Base-by-base conservation (phyloP, 1,139 yeast species). In the Geotrichum aggregatum region DNA sequence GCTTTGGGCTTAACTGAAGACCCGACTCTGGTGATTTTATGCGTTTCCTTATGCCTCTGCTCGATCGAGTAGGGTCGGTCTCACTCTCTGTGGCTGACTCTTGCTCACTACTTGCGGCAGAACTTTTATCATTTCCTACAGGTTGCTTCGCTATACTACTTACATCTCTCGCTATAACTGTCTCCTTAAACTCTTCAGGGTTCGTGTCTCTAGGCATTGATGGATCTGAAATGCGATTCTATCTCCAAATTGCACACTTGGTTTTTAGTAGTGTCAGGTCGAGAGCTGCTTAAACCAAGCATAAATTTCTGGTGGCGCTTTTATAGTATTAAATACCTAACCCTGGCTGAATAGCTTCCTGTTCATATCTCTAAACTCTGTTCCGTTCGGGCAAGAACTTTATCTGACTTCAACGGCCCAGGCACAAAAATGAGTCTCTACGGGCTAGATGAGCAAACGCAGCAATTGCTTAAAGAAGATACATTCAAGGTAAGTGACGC, bases 391-490 rank as follows among this genome's bases (percentile, higher is more conserved):
- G n/a, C n/a, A n/a, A 24, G 8, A 24, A 5, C 28, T 5, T 8
- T 24, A 5, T 24, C 8, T 5, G 8, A 24, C 28, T 24, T 8
- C 5, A 24, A 24, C 28, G 28, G 28, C 8, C 8, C 28, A 24
- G 28, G 28, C 28, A 24, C 28, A 24, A 24, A 24, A 11, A 53
- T 53, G 56, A 60, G 67, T 55, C 57, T 79, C 52, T 80, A 78
- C 61, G 81, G 78, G 56, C 66, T 89, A 56, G 96, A 88, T 64
- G 87, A 85, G 38, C 78, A 80, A 56, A 83, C 88, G 59, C 77
- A 83, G 64, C 73, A 76, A 60, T 76, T 87, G 55, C 78, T 91
- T 51, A 79, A 79, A 33, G 71, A 83, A 43, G 91, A 86, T 61
- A 82, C 84, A 62, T 89, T 88, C 63, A 76, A 86, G 49, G 74